Base-by-base conservation (phyloP, 768 basidiomycete species). In the Pulveroboletus sp. region DNA sequence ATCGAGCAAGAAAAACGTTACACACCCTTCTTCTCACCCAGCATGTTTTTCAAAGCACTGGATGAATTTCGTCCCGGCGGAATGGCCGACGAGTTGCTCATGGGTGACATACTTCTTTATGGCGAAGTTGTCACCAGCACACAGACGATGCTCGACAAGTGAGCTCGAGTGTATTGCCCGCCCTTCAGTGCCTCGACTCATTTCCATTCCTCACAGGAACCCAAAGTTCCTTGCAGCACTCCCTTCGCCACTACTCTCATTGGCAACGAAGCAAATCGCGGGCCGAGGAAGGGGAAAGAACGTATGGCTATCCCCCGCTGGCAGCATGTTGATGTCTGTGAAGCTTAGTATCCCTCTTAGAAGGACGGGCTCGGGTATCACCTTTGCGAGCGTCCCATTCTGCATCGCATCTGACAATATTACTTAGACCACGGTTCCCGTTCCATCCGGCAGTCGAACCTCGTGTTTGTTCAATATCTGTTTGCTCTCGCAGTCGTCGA, bases 391-490 rank as follows among this genome's bases (percentile, higher is more conserved):
- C 23, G 30, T 36, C 4, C n/a, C 8, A 17, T 17, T 24, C 30
- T 23, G 22, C 13, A n/a, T 22, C 9, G 29, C 8, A 17, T 6
- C 22, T 38, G 48, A 39, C 19, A 5, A 6, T 13, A 13, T 11
- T 14, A 27, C n/a, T 24, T 37, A 57, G 57, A n/a, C 11, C 2
- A 45, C 26, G 40, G 31, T 30, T 13, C 46, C 17, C 45, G 32
- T 13, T 51, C 59, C 16, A 55, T 69, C 41, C 61, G 47, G 6
- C 29, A 81, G 0, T 71, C 73, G 19, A 84, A 83, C 49, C 76
- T 98, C 31, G 93, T 98, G 22, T 96, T 98, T 63, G 69, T 94
- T 10, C 96, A 99, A 62, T 98, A 99, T 65, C 77, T 99, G 5
- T 89, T 88, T 53, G 87, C 86, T 0, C 72, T 98, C 34, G 93